Conservation (phyloP, 192 early-diverging fungal genomes). For the Coemansia sp. region DNA sequence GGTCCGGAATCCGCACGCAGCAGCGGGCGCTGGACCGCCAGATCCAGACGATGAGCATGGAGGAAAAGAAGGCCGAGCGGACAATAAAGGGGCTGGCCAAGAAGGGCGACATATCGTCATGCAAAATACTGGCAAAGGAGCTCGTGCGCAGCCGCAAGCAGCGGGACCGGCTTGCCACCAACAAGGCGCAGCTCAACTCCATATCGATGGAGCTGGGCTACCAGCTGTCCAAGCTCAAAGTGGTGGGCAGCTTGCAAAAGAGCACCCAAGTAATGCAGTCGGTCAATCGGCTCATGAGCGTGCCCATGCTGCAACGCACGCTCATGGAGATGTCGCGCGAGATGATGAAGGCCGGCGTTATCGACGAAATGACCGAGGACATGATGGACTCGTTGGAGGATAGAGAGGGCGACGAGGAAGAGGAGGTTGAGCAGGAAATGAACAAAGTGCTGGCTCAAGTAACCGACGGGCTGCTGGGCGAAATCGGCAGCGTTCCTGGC, state of each 20-base stretch:
- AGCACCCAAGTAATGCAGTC: slow-evolving; percentile 86
- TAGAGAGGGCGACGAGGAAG: slow-evolving; percentile 87
- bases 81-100: slow-evolving; percentile 84
- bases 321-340: slow-evolving; percentile 94
- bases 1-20: slow-evolving; percentile 73
- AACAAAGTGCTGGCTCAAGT: slow-evolving; percentile 78
- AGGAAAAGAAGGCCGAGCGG: slow-evolving; percentile 79
- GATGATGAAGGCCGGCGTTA: slow-evolving; percentile 98
- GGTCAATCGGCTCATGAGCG: slow-evolving; percentile 81
- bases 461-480: slow-evolving; percentile 69
- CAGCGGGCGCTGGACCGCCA: slow-evolving; percentile 86
- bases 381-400: slow-evolving; percentile 84
- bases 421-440: slow-evolving; percentile 77
- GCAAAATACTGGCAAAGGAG: slow-evolving; percentile 78
- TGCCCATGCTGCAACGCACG: slow-evolving; percentile 78
- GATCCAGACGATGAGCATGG: slow-evolving; percentile 71
- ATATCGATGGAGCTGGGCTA: slow-evolving; percentile 86
- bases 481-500: background rate
- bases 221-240: slow-evolving; percentile 82
- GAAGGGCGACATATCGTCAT: slow-evolving; percentile 71
- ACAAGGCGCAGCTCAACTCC: slow-evolving; percentile 91
- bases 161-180: slow-evolving; percentile 76
- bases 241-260: slow-evolving; percentile 84
- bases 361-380: slow-evolving; percentile 94
- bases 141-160: slow-evolving; percentile 75